A percentile compares a stretch with the other conserved stretches of the same genome.
phyloP scores from a whole-genome alignment of 2,329 filamentous ascomycete species.

The Ramularia endophylla region DNA sequence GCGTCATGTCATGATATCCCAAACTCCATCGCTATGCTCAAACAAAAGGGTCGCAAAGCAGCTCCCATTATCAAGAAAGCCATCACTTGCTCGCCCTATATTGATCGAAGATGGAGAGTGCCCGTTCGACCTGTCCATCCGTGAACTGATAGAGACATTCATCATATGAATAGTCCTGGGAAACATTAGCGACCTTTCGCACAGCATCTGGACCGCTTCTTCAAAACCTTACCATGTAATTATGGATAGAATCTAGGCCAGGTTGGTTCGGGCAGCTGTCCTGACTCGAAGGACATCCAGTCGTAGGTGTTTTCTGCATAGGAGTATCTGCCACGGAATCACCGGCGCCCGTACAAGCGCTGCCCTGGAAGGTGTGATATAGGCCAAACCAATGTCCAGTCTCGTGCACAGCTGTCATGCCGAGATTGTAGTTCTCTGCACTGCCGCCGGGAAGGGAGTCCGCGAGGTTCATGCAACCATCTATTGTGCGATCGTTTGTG shows the following conservation, averaged over 20 bases:
- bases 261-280: constrained; percentile 42
- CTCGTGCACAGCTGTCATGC: constrained; percentile 41
- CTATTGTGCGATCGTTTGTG: constrained; percentile 34
- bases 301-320: constrained; percentile 35
- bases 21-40: too few relatives aligned
- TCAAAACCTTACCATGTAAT: constrained; percentile 43
- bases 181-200: not conserved
- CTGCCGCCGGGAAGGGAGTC: constrained; percentile 47
- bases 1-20: too few relatives aligned
- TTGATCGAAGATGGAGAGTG: constrained; percentile 16
- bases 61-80: too few relatives aligned
- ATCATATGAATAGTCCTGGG: constrained; percentile 26
- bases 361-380: constrained; percentile 40
- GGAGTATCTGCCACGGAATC: constrained; percentile 41
- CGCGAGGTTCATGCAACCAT: constrained; percentile 52
- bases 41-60: too few relatives aligned
- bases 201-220: not conserved
- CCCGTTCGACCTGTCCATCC: constrained; percentile 16
- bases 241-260: constrained; percentile 46
- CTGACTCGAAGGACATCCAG: constrained; percentile 45
- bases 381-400: constrained; percentile 42
- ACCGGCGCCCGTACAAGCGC: constrained; percentile 36
- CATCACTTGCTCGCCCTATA: constrained; percentile 15
- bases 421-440: constrained; percentile 40
- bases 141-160: constrained; percentile 19